Evolutionary conservation across 2,329 filamentous ascomycete genomes (phyloP).

Genomic region (Madurella fahalii): DNA sequence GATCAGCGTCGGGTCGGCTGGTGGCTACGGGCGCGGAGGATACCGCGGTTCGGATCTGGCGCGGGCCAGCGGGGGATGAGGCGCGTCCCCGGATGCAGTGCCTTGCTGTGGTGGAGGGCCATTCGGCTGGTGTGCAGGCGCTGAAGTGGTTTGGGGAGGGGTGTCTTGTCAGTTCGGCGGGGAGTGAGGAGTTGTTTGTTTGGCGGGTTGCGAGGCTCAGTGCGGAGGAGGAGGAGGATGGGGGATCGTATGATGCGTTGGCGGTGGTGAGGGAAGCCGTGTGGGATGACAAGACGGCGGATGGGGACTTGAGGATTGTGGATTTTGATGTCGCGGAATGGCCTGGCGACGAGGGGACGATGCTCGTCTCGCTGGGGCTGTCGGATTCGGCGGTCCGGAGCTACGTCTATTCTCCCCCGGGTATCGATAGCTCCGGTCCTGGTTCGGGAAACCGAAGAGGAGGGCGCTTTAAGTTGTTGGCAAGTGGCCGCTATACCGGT

Average conservation of each 20-base stretch:
- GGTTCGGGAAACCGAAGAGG: neutral
- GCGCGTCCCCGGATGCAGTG: conserved; percentile 37
- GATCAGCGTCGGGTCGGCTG: conserved; percentile 25
- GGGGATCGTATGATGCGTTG: conserved; percentile 43
- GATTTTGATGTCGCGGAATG: conserved; percentile 61
- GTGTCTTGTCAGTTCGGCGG: conserved; percentile 80
- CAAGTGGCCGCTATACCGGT: conserved; percentile 59
- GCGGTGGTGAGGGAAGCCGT: conserved; percentile 55
- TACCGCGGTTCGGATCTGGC: conserved; percentile 69
- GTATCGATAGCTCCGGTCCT: neutral
- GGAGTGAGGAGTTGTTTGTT: conserved; percentile 82
- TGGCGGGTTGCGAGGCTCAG: conserved; percentile 62
- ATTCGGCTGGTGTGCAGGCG: conserved; percentile 79
- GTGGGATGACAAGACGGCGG: conserved; percentile 46
- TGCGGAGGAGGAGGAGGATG: conserved; percentile 30
- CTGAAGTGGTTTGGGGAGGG: conserved; percentile 68
- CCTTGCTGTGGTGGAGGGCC: conserved; percentile 65
- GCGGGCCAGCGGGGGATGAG: conserved; percentile 29
- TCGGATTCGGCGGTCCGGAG: conserved; percentile 77
- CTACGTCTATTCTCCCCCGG: conserved; percentile 44
- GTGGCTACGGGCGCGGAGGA: conserved; percentile 70
- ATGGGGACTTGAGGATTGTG: conserved; percentile 72
- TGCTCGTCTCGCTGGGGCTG: conserved; percentile 63
- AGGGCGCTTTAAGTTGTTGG: conserved; percentile 46
- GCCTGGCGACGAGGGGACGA: conserved; percentile 11